Base-by-base conservation (phyloP, 2,329 filamentous ascomycete genomes). In the Neofusicoccum parvum region DNA sequence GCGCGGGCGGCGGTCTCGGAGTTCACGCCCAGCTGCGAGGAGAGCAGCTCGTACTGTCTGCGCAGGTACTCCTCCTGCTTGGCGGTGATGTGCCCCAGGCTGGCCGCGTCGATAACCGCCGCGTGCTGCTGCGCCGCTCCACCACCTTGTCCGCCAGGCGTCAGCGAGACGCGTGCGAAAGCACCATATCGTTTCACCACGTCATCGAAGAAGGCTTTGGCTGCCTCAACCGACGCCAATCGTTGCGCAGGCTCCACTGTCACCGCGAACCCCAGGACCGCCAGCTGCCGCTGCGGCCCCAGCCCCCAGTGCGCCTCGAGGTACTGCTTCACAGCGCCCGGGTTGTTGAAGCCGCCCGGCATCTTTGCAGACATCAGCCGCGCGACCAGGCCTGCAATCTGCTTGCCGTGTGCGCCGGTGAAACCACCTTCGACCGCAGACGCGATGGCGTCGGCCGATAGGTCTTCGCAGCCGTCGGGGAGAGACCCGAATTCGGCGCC, bases 381-480 rank as follows among this genome's bases (percentile, higher is more conserved):
- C 46, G 67, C 67, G n/a, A 67, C 65, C 6, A 69, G 59, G 23
- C 54, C 62, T 41, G 68, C 67, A 14, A 67, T 68, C 34, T 67
- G 68, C 65, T 76, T 72, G 2, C 76, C 78, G 36, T 77, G 68
- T 39, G 71, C 70, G 5, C 76, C 75, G 12, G 69, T 67, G 64
- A 75, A 77, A 6, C 65, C 66, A 17, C 68, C 65, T 53, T 77
- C 72, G 2, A 80, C 64, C 5, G 68, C 67, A 5, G 72, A 68
- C 27, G 69, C 73, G 3, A 82, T 69, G 23, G 73, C 72, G 1
- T 67, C 65, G 7, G 82, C 65, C 20, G 76, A 65, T 64, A 79
- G 68, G 37, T 80, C 78, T 56, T 82, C 80, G 4, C 74, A 69
- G 7, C 76, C 72, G 41, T 81, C 79, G 5, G 80, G 80, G 1